phyloP scores from a whole-genome alignment of 2,329 filamentous ascomycete species.

The Pseudofabraea citricarpa region DNA sequence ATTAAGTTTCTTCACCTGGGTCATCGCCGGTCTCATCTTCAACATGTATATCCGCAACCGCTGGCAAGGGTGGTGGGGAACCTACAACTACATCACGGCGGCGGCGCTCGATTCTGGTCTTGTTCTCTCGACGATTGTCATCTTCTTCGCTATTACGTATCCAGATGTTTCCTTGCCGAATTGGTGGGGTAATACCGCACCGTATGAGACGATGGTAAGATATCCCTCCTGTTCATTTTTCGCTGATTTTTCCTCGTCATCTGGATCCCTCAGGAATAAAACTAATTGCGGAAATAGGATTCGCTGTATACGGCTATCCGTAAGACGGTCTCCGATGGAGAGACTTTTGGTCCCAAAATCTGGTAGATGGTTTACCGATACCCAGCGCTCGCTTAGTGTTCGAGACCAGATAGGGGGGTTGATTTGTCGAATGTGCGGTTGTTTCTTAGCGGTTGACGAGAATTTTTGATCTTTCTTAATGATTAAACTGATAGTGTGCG shows the following conservation, averaged over 20 bases:
- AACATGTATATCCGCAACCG: slow-evolving; percentile 61
- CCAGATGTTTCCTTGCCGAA: slow-evolving; percentile 54
- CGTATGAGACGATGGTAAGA: slow-evolving; percentile 50
- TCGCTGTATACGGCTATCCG: slow-evolving; percentile 44
- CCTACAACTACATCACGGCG: slow-evolving; percentile 68
- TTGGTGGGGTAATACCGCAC: slow-evolving; percentile 66
- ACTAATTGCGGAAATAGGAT: slow-evolving; percentile 5
- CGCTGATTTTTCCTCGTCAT: background rate
- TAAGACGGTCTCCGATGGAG: slow-evolving; percentile 43
- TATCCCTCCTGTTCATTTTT: background rate
- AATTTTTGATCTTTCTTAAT: too few species aligned
- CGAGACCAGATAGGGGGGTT: too few species aligned
- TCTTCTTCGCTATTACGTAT: slow-evolving; percentile 66
- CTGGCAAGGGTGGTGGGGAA: slow-evolving; percentile 62
- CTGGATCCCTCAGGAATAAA: background rate
- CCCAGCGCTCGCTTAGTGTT: too few species aligned
- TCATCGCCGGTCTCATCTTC: slow-evolving; percentile 64
- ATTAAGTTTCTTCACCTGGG: slow-evolving; percentile 72
- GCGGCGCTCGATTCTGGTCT: slow-evolving; percentile 67
- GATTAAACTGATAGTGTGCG: too few species aligned
- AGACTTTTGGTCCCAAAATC: slow-evolving; percentile 55
- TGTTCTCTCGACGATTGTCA: slow-evolving; percentile 60
- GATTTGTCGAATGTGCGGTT: too few species aligned
- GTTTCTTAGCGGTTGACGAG: too few species aligned
- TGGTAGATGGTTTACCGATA: slow-evolving; percentile 37